Percentiles rank a stretch among this genome's conserved stretches.
phyloP scores from a whole-genome alignment of 1,284 basidiomycete genomes.

The Porodaedalea pini region DNA sequence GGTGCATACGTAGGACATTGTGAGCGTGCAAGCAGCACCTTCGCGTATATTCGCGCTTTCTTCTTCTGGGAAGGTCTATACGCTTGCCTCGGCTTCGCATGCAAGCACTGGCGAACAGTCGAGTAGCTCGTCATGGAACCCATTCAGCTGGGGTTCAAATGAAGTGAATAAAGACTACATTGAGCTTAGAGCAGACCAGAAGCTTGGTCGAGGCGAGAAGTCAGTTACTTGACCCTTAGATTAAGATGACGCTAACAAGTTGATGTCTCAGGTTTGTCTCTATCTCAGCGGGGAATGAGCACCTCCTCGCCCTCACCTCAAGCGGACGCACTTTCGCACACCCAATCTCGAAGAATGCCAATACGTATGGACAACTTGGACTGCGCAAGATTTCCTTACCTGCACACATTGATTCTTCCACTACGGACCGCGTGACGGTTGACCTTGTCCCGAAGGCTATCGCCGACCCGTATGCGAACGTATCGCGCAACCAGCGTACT shows the following conservation, averaged over 20 bases:
- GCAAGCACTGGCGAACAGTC: conserved; percentile 25
- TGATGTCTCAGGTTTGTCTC: conserved; percentile 54
- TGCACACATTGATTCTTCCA: conserved; percentile 27
- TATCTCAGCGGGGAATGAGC: conserved; percentile 74
- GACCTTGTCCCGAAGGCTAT: conserved; percentile 60
- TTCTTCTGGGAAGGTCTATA: conserved; percentile 72
- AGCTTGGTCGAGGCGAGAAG: conserved; percentile 50
- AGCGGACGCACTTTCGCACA: conserved; percentile 79
- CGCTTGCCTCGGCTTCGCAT: conserved; percentile 47
- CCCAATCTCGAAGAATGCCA: conserved; percentile 75
- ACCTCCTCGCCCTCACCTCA: conserved; percentile 83
- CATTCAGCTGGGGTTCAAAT: conserved; percentile 25
- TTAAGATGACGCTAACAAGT: conserved; percentile 25
- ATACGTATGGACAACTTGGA: conserved; percentile 84
- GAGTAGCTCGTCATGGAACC: conserved; percentile 22
- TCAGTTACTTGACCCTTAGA: conserved; percentile 42
- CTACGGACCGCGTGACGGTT: conserved; percentile 39
- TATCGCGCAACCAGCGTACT: conserved; percentile 36
- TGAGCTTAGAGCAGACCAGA: conserved; percentile 43
- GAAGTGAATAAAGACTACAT: conserved; percentile 34
- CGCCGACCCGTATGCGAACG: conserved; percentile 47
- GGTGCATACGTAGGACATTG: conserved; percentile 55
- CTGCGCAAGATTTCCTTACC: conserved; percentile 59
- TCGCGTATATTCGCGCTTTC: conserved; percentile 70
- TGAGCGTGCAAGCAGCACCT: conserved; percentile 53